A percentile compares a stretch with the other conserved stretches of the same genome.
Conservation (phyloP, 1,284 basidiomycete genomes). For the Ceratorhiza oryzae-sativae region DNA sequence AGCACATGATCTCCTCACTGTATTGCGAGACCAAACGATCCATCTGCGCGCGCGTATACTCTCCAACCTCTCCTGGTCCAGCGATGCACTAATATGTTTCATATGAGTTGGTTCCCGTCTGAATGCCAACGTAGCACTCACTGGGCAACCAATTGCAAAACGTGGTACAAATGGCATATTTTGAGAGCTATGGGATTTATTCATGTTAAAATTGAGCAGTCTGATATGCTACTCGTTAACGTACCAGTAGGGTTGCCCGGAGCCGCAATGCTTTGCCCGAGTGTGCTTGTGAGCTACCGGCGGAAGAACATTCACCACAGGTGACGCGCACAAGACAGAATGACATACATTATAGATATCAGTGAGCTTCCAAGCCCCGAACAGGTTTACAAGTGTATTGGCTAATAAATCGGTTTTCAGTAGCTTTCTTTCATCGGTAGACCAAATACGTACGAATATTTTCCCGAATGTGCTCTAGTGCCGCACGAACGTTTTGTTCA, state of each 20-base stretch:
- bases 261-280: background rate
- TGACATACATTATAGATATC: slow-evolving; percentile 50
- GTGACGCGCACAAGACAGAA: background rate
- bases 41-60: slow-evolving; percentile 50
- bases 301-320: background rate
- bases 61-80: slow-evolving; percentile 48
- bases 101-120: background rate
- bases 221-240: background rate
- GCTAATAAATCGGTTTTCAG: background rate
- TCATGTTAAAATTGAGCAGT: background rate
- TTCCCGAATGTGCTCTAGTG: slow-evolving; percentile 48
- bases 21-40: slow-evolving; percentile 50
- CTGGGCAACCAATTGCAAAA: slow-evolving; percentile 50
- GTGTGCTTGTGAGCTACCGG: background rate
- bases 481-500: slow-evolving; percentile 48
- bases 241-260: slow-evolving; percentile 48
- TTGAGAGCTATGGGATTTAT: slow-evolving; percentile 44
- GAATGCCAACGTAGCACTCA: slow-evolving; percentile 42
- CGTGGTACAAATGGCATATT: slow-evolving; percentile 42
- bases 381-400: slow-evolving; percentile 43
- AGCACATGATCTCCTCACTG: slow-evolving; percentile 20
- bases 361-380: slow-evolving; percentile 51
- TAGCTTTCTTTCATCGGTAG: slow-evolving; percentile 35
- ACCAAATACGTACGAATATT: slow-evolving; percentile 49
- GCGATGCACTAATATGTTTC: background rate